phyloP scores from a whole-genome alignment of 2,329 filamentous ascomycete genomes.

The Ophiocordyceps robertsii region DNA sequence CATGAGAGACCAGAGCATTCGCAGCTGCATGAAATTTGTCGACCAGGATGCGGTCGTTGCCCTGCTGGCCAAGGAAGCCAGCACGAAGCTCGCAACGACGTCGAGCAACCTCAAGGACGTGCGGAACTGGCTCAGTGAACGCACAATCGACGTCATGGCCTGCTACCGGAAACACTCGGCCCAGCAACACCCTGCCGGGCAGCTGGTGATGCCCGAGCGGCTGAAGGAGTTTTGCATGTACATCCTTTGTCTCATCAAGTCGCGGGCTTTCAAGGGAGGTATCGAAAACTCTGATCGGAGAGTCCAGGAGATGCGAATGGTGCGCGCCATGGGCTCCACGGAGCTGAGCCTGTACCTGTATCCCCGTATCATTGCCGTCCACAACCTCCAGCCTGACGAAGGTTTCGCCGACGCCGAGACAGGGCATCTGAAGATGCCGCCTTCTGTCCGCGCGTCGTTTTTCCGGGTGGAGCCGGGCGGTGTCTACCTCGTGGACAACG shows the following conservation, averaged over 20 bases:
- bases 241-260: constrained; percentile 80
- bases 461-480: constrained; percentile 82
- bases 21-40: constrained; percentile 80
- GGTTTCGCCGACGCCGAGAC: constrained; percentile 83
- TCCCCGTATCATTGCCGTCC: constrained; percentile 80
- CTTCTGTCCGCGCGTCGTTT: constrained; percentile 70
- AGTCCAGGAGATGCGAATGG: constrained; percentile 81
- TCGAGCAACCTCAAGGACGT: constrained; percentile 74
- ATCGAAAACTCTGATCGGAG: constrained; percentile 82
- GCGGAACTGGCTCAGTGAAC: constrained; percentile 70
- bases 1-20: constrained; percentile 38
- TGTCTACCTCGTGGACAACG: constrained; percentile 90
- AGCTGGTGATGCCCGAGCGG: constrained; percentile 89
- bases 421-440: constrained; percentile 75
- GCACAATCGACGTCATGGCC: constrained; percentile 82
- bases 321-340: constrained; percentile 73
- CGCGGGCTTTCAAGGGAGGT: constrained; percentile 83
- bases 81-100: constrained; percentile 60
- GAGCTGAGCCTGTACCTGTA: constrained; percentile 91
- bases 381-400: constrained; percentile 76
- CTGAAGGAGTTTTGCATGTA: constrained; percentile 97
- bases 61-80: constrained; percentile 86
- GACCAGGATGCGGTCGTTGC: constrained; percentile 89
- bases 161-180: constrained; percentile 89
- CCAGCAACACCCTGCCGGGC: constrained; percentile 71